These are phyloP conservation scores for Cercophora newfieldiana DNA, from an alignment of 495 filamentous ascomycete species.

Conservation along the genomic window DNA sequence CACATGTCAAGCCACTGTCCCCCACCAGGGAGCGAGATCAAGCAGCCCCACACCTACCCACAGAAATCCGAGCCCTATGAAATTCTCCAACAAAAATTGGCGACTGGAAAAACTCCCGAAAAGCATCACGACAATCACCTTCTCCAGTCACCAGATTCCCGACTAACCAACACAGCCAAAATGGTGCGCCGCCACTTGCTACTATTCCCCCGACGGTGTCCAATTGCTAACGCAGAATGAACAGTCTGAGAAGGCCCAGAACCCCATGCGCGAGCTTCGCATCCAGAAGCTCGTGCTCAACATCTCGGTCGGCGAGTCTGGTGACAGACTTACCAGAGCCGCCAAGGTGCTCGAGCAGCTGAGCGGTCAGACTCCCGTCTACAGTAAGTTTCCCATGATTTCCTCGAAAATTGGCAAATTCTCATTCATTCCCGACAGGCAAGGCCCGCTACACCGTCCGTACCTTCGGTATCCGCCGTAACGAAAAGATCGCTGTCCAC, in stretches of 20 bases:
- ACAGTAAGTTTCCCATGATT: constrained; percentile 63
- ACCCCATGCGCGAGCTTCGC: constrained; percentile 99
- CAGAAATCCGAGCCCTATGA: constrained; percentile 4
- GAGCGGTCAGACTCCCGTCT: constrained; percentile 98
- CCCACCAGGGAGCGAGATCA: background rate
- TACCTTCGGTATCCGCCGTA: constrained; percentile 99
- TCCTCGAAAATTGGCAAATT: background rate
- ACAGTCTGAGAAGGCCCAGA: constrained; percentile 73
- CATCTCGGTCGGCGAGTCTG: constrained; percentile 99
- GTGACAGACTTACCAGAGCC: constrained; percentile 99
- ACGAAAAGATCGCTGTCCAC: constrained; percentile 99
- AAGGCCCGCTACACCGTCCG: constrained; percentile 99
- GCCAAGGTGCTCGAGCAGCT: constrained; percentile 99
- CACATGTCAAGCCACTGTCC: constrained; percentile 21
- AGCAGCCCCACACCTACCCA: constrained; percentile 9
- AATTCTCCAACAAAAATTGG: constrained; percentile 14
- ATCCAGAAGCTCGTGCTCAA: constrained; percentile 99
- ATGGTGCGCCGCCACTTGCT: constrained; percentile 9
- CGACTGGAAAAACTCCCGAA: background rate
- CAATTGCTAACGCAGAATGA: constrained; percentile 33
- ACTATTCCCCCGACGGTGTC: constrained; percentile 15
- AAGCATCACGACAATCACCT: constrained; percentile 10
- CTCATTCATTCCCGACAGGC: constrained; percentile 51
- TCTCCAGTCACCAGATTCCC: constrained; percentile 7
- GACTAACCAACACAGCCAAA: constrained; percentile 15